Evolutionary conservation across 2,329 filamentous ascomycete species (phyloP).

Genomic region (Penicillium olsonii): DNA sequence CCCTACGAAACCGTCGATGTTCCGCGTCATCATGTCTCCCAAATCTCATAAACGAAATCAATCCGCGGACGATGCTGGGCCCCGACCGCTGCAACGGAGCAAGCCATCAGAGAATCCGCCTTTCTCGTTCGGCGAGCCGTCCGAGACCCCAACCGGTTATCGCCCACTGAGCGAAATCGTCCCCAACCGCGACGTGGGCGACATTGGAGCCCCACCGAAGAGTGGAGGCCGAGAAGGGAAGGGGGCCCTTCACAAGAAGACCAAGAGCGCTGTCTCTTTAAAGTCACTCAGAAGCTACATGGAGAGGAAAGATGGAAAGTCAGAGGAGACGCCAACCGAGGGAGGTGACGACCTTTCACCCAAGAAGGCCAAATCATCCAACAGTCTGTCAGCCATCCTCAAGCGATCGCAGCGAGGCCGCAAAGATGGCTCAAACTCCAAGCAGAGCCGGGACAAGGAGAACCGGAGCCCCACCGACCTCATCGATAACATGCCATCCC

Average conservation of each 20-base stretch:
- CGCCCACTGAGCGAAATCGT: slow-evolving; percentile 41
- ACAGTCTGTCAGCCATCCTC: slow-evolving; percentile 76
- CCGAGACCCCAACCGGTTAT: slow-evolving; percentile 43
- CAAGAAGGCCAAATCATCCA: slow-evolving; percentile 78
- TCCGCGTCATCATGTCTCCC: slow-evolving; percentile 56
- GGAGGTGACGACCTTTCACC: slow-evolving; percentile 46
- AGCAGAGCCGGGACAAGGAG: slow-evolving; percentile 71
- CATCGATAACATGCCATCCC: slow-evolving; percentile 56
- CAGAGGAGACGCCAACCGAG: slow-evolving; percentile 33
- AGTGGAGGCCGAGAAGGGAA: slow-evolving; percentile 40
- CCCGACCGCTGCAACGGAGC: slow-evolving; percentile 39
- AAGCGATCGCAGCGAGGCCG: slow-evolving; percentile 71
- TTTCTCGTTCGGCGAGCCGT: slow-evolving; percentile 51
- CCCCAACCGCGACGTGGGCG: slow-evolving; percentile 37
- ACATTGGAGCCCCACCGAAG: slow-evolving; percentile 35
- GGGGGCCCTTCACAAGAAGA: slow-evolving; percentile 52
- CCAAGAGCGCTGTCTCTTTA: slow-evolving; percentile 56
- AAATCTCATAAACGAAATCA: slow-evolving; percentile 53
- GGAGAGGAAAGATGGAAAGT: slow-evolving; percentile 46
- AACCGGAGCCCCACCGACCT: slow-evolving; percentile 66
- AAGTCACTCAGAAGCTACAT: slow-evolving; percentile 51
- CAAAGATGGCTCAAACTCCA: slow-evolving; percentile 55
- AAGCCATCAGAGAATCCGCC: slow-evolving; percentile 42
- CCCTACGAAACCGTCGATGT: slow-evolving; percentile 45
- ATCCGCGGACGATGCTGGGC: slow-evolving; percentile 36